phyloP scores from a whole-genome alignment of 129 eudicot genomes.

The Escallonia herrerae region DNA sequence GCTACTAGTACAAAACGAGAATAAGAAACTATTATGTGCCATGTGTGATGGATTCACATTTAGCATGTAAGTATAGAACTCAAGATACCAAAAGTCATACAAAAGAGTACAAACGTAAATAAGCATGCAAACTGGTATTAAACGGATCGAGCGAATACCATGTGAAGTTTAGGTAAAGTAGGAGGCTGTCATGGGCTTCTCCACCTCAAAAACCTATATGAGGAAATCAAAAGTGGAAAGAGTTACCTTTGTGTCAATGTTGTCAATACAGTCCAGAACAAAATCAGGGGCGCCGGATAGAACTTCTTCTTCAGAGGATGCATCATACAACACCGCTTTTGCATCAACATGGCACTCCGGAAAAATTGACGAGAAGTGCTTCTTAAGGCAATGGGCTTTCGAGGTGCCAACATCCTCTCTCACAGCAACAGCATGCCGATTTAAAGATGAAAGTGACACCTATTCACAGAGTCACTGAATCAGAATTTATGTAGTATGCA shows the following conservation, averaged over 20 bases:
- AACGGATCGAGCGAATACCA: not conserved
- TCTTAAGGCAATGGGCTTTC: slow-evolving; percentile 94
- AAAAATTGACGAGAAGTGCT: slow-evolving; percentile 71
- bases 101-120: not conserved
- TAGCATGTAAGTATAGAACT: too few species aligned
- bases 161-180: not conserved
- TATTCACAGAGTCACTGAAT: slow-evolving; percentile 16
- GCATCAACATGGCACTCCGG: slow-evolving; percentile 94
- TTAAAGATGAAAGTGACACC: slow-evolving; percentile 97
- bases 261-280: slow-evolving; percentile 97
- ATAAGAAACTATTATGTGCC: too few species aligned
- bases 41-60: too few species aligned
- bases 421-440: slow-evolving; percentile 98
- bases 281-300: slow-evolving; percentile 88
- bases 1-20: too few species aligned
- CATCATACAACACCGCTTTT: slow-evolving; percentile 69
- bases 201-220: too few species aligned
- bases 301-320: slow-evolving; percentile 89
- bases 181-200: too few species aligned
- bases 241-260: slow-evolving; percentile 94
- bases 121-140: not conserved
- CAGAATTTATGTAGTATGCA: not conserved
- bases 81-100: not conserved
- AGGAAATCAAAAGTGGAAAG: not conserved
- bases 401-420: slow-evolving; percentile 96